These are phyloP conservation scores for Aspergillus haitiensis DNA, from an alignment of 495 filamentous ascomycete genomes.

Conservation along the genomic window DNA sequence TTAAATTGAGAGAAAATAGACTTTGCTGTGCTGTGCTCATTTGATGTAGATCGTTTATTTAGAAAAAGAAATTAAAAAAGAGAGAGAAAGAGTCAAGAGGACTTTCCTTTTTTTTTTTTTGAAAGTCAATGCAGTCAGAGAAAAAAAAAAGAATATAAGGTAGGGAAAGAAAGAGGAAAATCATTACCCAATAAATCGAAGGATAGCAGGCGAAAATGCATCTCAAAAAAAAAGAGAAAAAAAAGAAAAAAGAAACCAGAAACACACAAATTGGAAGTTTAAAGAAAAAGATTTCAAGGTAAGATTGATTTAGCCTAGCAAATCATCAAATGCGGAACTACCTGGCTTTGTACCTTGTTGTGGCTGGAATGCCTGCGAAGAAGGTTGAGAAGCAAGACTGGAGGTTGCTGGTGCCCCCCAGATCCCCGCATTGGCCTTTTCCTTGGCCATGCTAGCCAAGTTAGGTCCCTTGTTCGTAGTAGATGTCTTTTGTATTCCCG, in stretches of 20 bases:
- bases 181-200: background rate
- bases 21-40: background rate
- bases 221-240: slow-evolving; percentile 1
- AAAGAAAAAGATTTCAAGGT: slow-evolving; percentile 13
- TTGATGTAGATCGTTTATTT: background rate
- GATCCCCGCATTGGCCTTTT: slow-evolving; percentile 90
- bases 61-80: background rate
- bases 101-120: too few species aligned
- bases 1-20: background rate
- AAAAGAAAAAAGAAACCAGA: slow-evolving; percentile 5
- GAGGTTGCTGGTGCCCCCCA: slow-evolving; percentile 71
- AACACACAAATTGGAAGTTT: slow-evolving; percentile 2
- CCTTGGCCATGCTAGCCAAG: slow-evolving; percentile 89
- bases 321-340: slow-evolving; percentile 59
- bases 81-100: too few species aligned
- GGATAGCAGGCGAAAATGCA: slow-evolving; percentile 5
- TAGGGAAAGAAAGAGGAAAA: background rate
- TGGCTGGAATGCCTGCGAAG: slow-evolving; percentile 24
- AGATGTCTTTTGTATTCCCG: slow-evolving; percentile 74
- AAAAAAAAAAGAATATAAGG: slow-evolving; percentile 3
- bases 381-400: slow-evolving; percentile 34
- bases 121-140: background rate
- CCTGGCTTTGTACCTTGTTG: slow-evolving; percentile 42
- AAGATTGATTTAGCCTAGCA: slow-evolving; percentile 54
- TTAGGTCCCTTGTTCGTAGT: slow-evolving; percentile 66